Conservation (phyloP, 2,329 filamentous ascomycete species). For the Dryadomyces quercus-mongolicae region DNA sequence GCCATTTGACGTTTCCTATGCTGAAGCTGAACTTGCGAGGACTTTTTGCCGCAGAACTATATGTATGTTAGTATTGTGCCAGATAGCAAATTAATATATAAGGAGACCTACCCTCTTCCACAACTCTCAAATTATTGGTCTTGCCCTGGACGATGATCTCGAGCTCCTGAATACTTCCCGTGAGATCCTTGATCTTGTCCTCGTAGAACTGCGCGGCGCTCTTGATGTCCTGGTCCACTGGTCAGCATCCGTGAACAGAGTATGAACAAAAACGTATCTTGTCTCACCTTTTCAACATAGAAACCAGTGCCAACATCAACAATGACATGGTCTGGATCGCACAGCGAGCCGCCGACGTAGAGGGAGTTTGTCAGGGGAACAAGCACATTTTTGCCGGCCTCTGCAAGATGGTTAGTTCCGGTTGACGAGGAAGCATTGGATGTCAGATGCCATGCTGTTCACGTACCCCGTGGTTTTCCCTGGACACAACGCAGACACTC, state of each 20-base stretch:
- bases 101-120: conserved; percentile 63
- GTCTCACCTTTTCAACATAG: conserved; percentile 74
- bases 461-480: conserved; percentile 15
- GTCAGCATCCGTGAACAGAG: not conserved
- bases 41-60: conserved; percentile 27
- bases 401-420: not conserved
- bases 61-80: not conserved
- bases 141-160: conserved; percentile 54
- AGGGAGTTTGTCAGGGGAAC: conserved; percentile 93
- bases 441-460: not conserved
- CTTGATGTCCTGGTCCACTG: conserved; percentile 30
- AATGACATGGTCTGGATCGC: conserved; percentile 63
- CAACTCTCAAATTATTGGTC: conserved; percentile 68
- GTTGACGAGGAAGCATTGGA: not conserved
- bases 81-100: not conserved
- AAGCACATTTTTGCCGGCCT: conserved; percentile 46
- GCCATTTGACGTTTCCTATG: not conserved
- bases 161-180: conserved; percentile 41
- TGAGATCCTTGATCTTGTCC: conserved; percentile 39
- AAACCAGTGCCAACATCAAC: conserved; percentile 93
- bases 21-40: conserved; percentile 12
- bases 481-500: conserved; percentile 76
- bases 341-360: conserved; percentile 77
- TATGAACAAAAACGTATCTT: not conserved
- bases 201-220: conserved; percentile 46